These are phyloP conservation scores for Crucihimalaya himalaica DNA, from an alignment of 345 rosid genomes.

Conservation along the genomic window DNA sequence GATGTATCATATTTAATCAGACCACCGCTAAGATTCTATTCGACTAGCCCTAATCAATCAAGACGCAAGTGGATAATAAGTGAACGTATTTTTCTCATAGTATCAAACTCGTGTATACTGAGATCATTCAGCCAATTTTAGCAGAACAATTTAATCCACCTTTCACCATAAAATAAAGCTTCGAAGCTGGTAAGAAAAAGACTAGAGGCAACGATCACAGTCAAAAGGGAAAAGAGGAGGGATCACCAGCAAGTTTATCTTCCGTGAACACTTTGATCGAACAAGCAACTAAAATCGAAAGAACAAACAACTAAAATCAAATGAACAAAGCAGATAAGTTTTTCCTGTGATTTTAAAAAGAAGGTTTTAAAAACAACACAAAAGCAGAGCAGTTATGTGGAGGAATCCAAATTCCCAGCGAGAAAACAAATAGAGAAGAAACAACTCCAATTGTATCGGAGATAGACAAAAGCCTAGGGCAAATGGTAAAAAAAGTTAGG, in stretches of 20 bases:
- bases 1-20: too few species aligned
- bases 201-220: too few species aligned
- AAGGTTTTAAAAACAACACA: constrained; percentile 7
- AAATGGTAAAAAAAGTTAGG: constrained; percentile 19
- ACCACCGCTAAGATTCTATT: too few species aligned
- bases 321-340: neutral
- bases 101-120: too few species aligned
- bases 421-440: neutral
- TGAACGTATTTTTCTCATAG: too few species aligned
- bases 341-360: neutral
- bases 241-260: neutral
- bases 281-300: neutral
- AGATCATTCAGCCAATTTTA: too few species aligned
- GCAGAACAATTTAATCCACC: too few species aligned
- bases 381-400: constrained; percentile 13
- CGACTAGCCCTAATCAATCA: too few species aligned
- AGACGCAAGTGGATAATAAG: too few species aligned
- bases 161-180: too few species aligned
- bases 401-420: constrained; percentile 22
- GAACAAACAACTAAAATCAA: neutral
- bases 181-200: too few species aligned
- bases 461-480: neutral
- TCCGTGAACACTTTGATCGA: neutral
- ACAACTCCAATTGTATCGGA: constrained; percentile 23
- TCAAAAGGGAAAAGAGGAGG: too few species aligned